Percentiles rank a stretch among this genome's conserved stretches.
These are phyloP conservation scores for Neobulgaria alba DNA, from an alignment of 2,329 filamentous ascomycete species.

Conservation along the genomic window DNA sequence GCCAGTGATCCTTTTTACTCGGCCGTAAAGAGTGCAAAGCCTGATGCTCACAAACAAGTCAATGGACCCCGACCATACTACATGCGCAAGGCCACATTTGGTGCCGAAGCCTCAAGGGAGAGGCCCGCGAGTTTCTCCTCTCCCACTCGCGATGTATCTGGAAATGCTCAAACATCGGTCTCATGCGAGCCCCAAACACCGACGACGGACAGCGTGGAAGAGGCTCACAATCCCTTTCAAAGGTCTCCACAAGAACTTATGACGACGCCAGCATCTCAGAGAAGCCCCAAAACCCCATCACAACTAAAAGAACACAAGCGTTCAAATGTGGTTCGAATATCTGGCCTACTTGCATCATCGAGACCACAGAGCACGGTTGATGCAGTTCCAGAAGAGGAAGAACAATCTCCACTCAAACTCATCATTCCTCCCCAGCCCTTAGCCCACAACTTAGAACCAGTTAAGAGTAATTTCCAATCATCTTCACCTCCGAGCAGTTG, in stretches of 20 bases:
- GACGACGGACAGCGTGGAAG: not conserved
- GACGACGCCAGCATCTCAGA: slow-evolving; percentile 6
- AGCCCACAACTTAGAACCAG: slow-evolving; percentile 7
- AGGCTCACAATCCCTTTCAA: slow-evolving; percentile 20
- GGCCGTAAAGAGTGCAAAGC: slow-evolving; percentile 14
- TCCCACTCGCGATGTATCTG: slow-evolving; percentile 17
- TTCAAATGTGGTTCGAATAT: slow-evolving; percentile 21
- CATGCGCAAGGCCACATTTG: slow-evolving; percentile 23
- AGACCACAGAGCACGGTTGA: slow-evolving; percentile 17
- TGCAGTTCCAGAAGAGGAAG: slow-evolving; percentile 22
- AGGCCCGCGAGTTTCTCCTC: slow-evolving; percentile 9
- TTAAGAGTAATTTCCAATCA: slow-evolving; percentile 9
- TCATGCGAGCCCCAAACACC: slow-evolving; percentile 1
- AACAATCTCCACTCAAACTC: slow-evolving; percentile 9
- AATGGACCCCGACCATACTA: slow-evolving; percentile 15
- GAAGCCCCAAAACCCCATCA: slow-evolving; percentile 7
- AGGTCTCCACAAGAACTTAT: slow-evolving; percentile 21
- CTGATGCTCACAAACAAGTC: slow-evolving; percentile 6
- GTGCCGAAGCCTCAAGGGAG: slow-evolving; percentile 12
- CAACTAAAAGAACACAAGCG: slow-evolving; percentile 21
- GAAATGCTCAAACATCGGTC: slow-evolving; percentile 11
- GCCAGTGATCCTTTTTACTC: slow-evolving; percentile 21
- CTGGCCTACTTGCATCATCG: slow-evolving; percentile 9
- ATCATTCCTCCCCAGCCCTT: slow-evolving; percentile 6
- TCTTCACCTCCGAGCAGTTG: slow-evolving; percentile 6